Evolutionary conservation across 1,139 yeast species (phyloP), one percentile per base, ranked within the genome.

Genomic region (Yamadazyma dendronema): DNA sequence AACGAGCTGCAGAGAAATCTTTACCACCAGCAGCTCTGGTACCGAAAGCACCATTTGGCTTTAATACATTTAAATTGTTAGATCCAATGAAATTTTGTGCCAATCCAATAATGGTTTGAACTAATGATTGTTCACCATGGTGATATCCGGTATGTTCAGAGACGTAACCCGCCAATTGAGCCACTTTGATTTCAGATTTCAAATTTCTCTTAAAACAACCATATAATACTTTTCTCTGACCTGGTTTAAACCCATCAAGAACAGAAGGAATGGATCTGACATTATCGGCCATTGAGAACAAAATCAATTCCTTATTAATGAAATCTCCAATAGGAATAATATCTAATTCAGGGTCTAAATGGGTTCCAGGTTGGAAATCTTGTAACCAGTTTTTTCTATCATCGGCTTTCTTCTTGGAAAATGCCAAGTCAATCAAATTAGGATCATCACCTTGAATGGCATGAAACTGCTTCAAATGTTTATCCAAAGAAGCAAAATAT

Each of bases 1-100:
- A 94, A 77, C 99, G 90, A 42, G 97, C 84, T 31, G 97, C 97
- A n/a, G 97, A 87, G 17, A 89, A 94, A 70, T 94, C 98, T 59
- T 94, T 94, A 67, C 99, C 99, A 62, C 99, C 98, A 25, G 89
- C 77, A 30, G 95, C 92, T 65, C 99, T 80, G 2, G 97, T 84
- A 74, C 99, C 99, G 59, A 94, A 94, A 21, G 90, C 84, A 71
- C 99, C 99, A 58, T 84, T 85, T 31, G 99, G 98, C 59, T 81
- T 75, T 49, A 94, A 69, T 34, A 88, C 54, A 57, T 94, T 86
- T 50, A 94, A 67, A 54, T 94, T 94, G 56, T 94, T 94, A 9
- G 96, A 76, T 8, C 99, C 99, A 39, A 92, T 84, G 55, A 86
- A 94, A 57, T 88, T 89, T 59, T 94, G 98, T 0, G 98, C 98